phyloP scores from a whole-genome alignment of 2,329 filamentous ascomycete genomes.

The Exophiala spinifera region DNA sequence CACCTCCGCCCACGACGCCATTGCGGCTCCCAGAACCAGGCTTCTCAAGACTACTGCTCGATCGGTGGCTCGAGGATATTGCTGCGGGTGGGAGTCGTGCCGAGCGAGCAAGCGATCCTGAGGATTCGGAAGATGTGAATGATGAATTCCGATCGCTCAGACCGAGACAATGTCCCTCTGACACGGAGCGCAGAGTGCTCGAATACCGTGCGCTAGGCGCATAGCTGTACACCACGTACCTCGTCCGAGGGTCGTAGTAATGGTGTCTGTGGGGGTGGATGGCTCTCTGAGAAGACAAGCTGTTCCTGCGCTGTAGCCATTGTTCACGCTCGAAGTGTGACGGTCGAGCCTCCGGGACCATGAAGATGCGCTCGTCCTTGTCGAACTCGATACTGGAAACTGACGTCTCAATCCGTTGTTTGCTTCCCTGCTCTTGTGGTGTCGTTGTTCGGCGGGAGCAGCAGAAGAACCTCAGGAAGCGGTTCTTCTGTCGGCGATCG shows the following conservation, averaged over 20 bases:
- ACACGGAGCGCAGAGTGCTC: constrained; percentile 18
- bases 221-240: constrained; percentile 8
- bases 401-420: background rate
- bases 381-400: constrained; percentile 10
- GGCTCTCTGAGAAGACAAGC: constrained; percentile 21
- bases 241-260: constrained; percentile 8
- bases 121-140: constrained; percentile 12
- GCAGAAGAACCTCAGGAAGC: background rate
- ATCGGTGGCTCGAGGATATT: constrained; percentile 1
- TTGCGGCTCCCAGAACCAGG: background rate
- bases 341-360: constrained; percentile 9
- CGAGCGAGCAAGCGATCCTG: constrained; percentile 3
- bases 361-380: constrained; percentile 12
- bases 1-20: background rate
- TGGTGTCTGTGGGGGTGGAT: constrained; percentile 19
- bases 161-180: constrained; percentile 16
- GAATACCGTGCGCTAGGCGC: constrained; percentile 14
- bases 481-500: background rate
- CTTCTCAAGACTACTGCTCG: constrained; percentile 15
- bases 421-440: background rate
- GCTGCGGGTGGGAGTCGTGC: background rate
- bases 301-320: constrained; percentile 22
- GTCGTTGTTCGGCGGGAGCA: constrained; percentile 1
- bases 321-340: constrained; percentile 18
- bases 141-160: constrained; percentile 12